Base-by-base conservation (phyloP, 768 basidiomycete genomes). In the Tricholoma furcatifolium region DNA sequence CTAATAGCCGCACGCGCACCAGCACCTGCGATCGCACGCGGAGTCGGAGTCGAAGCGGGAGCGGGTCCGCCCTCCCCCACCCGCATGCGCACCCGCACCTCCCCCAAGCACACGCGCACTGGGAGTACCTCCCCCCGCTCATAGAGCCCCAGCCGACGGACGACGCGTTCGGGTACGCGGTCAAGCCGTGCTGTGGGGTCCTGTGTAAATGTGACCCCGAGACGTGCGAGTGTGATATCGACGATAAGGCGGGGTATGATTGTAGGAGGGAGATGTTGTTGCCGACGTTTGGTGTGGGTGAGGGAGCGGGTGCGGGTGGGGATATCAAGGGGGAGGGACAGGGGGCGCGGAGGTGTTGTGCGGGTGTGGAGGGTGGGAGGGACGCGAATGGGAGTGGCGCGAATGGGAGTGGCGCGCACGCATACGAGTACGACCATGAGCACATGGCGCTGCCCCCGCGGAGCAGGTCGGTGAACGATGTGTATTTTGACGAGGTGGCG, bases 161-260 rank as follows among this genome's bases (percentile, higher is more conserved):
- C 12, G 21, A 21, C 14, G 18, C 36, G 2, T 53, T 48, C 7
- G 53, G 49, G 1, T 64, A 62, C 49, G 10, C 10, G 6, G 36
- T 64, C 12, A 59, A 62, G 32, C 47, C 56, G 2, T 64, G 62
- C 43, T 64, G 62, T 32, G 60, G 60, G 9, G 62, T 58, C 1
- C 53, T 64, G 4, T 64, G 62, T 38, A 62, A 64, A 44, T 64
- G 62, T 23, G 20, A 51, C 4, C 60, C 62, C 5, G 62, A 60
- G 6, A 32, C 47, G 0, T 64, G 62, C 44, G 51, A 56, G 4
- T 64, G 62, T 44, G 49, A 54, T 1, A 38, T 64, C 9, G 53
- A 49, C 12, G 49, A 56, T n/a, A 58, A 53, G 34, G 47, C 34
- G 11, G 60, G 62, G 20, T 64, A 62, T 21, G 62, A 64, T 41